Conservation (phyloP, 805 yeast genomes). For the Teunomyces stri region DNA sequence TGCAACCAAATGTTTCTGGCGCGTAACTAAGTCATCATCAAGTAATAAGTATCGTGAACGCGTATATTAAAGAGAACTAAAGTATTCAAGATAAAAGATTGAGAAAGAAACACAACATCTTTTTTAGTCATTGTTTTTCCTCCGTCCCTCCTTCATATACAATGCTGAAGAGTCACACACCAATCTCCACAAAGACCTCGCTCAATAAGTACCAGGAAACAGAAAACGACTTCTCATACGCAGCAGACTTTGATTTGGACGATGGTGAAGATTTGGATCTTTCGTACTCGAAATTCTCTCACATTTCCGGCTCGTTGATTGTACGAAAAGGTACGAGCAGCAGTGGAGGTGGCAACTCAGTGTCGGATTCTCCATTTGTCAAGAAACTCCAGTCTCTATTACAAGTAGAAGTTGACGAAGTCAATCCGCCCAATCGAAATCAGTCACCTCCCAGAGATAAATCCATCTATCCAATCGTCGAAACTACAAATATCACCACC, state of each 20-base stretch:
- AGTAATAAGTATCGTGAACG: background rate
- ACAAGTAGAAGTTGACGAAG: background rate
- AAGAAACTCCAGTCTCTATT: constrained; percentile 23
- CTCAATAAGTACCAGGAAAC: constrained; percentile 18
- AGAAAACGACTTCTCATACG: constrained; percentile 10
- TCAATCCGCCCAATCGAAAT: background rate
- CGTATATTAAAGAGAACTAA: too few relatives aligned
- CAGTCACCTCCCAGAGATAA: background rate
- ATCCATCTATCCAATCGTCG: constrained; percentile 4
- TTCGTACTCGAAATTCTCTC: constrained; percentile 39
- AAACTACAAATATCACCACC: background rate
- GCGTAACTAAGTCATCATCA: background rate
- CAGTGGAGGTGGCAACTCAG: background rate
- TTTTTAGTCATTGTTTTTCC: too few relatives aligned
- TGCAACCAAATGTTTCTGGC: constrained; percentile 2
- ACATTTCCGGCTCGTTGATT: constrained; percentile 22
- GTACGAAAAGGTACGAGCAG: constrained; percentile 6
- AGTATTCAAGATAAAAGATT: too few relatives aligned
- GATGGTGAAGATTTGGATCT: constrained; percentile 23
- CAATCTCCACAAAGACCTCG: background rate
- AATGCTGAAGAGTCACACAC: background rate
- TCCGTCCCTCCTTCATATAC: background rate
- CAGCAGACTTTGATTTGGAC: constrained; percentile 13
- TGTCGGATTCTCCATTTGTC: constrained; percentile 27
- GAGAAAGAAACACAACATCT: too few relatives aligned